Evolutionary conservation across 345 rosid genomes (phyloP).

Genomic region (Pistacia atlantica): DNA sequence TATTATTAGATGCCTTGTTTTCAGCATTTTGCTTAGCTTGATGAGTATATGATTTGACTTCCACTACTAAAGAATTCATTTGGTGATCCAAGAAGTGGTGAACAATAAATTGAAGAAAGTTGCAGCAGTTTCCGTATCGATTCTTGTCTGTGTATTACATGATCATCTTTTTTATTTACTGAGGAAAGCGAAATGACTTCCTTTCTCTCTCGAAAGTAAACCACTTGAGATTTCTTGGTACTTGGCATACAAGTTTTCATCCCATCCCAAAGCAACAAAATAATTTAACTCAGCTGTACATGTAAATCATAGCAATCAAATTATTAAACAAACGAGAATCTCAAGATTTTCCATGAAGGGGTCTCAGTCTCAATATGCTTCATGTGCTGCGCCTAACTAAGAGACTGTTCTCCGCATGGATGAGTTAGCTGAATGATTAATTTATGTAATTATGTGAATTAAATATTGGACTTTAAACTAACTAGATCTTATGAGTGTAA

Average conservation of each 20-base stretch:
- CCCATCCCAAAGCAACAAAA: no score
- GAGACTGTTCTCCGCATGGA: not conserved
- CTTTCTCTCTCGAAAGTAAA: no score
- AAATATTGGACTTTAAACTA: not conserved
- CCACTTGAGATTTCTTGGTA: no score
- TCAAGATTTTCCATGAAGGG: constrained; percentile 34
- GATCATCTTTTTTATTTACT: no score
- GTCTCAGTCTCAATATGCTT: not conserved
- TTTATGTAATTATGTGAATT: not conserved
- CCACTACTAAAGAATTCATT: not conserved
- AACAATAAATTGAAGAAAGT: not conserved
- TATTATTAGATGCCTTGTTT: constrained; percentile 10
- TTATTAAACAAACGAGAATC: not conserved
- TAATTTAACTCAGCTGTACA: no score
- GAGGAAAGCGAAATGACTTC: no score
- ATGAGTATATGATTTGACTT: not conserved
- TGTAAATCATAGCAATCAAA: no score
- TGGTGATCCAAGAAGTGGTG: constrained; percentile 4
- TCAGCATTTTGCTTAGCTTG: not conserved
- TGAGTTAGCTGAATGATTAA: not conserved
- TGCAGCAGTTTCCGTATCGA: no score
- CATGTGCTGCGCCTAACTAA: not conserved
- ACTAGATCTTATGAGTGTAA: not conserved
- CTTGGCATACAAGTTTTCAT: no score
- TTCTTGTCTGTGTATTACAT: no score